Evolutionary conservation across 441 rosid species (phyloP), one percentile per base, ranked within the genome.

Genomic region (Geranium incanum): DNA sequence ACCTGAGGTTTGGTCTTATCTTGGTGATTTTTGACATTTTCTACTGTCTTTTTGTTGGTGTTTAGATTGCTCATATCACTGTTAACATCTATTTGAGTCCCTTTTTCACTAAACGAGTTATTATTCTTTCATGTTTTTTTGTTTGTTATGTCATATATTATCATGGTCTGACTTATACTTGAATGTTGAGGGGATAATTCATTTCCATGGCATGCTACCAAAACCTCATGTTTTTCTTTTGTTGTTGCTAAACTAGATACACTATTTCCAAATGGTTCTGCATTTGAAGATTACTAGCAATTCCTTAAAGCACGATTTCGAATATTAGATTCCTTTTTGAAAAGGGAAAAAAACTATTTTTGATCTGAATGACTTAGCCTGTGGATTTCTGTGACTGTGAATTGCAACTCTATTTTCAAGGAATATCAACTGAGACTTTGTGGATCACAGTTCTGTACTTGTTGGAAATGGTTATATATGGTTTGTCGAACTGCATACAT

Each of bases 1-100:
- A 75, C 88, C 99, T 19, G 97, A 94, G 99, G 99, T 94, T 70
- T 48, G 76, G 76, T 52, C 70, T 72, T 67, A 39, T 79, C 55
- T 70, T 79, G 78, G 72, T 48, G 43, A 39, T 4, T 39, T 39
- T 39, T 39, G 43, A 39, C 43, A 39, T 39, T 39, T 39, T 43
- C 43, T 39, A 39, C 8, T 39, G 6, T 39, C 6, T 39, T 48
- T 48, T 48, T 13, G 4, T 48, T 48, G 57, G 57, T 9, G 2
- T 48, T 48, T 48, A 48, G 50, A 48, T 48, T 48, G n/a, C 57
- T 13, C 13, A 48, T 48, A 48, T 48, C 4, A 48, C n/a, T 48
- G 57, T 7, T 39, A 39, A 39, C 43, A 39, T 39, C 43, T 39
- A 39, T 39, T 39, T 39, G 6, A 39, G 43, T 4, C 8, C 5